Percentiles rank a stretch among this genome's conserved stretches.
phyloP scores from a whole-genome alignment of 2,329 filamentous ascomycete genomes.

The Nemania serpens region DNA sequence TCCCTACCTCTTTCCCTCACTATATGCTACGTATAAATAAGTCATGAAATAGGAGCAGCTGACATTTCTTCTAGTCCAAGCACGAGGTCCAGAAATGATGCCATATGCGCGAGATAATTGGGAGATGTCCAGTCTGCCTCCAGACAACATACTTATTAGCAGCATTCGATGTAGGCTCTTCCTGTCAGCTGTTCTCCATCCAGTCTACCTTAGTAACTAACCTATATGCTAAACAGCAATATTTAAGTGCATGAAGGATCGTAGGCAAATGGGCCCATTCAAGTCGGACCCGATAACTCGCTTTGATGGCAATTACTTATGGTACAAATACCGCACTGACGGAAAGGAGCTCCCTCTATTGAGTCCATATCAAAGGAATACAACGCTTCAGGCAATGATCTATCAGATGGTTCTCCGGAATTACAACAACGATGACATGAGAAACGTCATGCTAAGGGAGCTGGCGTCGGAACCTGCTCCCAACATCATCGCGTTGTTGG shows the following conservation, averaged over 20 bases:
- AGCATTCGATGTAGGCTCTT: background rate
- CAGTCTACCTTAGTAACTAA: too few relatives aligned
- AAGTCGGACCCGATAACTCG: too few relatives aligned
- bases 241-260: too few relatives aligned
- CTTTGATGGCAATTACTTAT: background rate
- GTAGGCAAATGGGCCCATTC: too few relatives aligned
- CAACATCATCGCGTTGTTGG: constrained; percentile 4
- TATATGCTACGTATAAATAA: background rate
- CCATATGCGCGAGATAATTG: background rate
- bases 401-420: background rate
- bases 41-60: background rate
- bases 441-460: background rate
- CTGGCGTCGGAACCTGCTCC: background rate
- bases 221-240: too few relatives aligned
- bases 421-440: too few relatives aligned
- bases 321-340: background rate
- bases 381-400: too few relatives aligned
- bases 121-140: too few relatives aligned
- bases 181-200: too few relatives aligned
- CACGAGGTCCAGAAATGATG: background rate
- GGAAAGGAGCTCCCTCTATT: too few relatives aligned
- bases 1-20: background rate
- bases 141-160: too few relatives aligned
- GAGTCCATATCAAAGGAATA: too few relatives aligned
- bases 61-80: constrained; percentile 1